Conservation (phyloP, 352 stramenopile species). For the Phytophthora hibernalis region DNA sequence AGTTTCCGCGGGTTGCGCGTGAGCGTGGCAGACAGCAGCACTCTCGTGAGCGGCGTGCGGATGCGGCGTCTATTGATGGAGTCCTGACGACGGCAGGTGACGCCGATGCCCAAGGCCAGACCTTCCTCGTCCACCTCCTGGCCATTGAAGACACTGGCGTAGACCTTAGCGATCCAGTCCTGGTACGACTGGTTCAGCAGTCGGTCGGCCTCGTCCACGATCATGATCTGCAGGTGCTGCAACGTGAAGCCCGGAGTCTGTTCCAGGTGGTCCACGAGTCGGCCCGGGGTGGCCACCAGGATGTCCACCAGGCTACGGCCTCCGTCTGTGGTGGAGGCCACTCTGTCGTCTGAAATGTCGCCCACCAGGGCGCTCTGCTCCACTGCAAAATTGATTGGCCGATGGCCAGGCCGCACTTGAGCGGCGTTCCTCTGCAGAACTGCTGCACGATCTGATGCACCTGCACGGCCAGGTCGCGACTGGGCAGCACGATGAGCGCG, state of each 20-base stretch:
- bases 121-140: slow-evolving; percentile 56
- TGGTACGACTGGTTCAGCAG: slow-evolving; percentile 98
- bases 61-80: slow-evolving; percentile 84
- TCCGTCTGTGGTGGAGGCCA: slow-evolving; percentile 44
- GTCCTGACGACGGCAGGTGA: slow-evolving; percentile 77
- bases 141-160: slow-evolving; percentile 81
- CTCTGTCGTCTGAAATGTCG: slow-evolving; percentile 16
- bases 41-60: slow-evolving; percentile 91
- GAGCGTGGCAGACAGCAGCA: slow-evolving; percentile 98
- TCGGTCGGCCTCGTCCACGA: slow-evolving; percentile 98
- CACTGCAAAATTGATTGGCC: slow-evolving; percentile 90
- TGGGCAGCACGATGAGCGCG: slow-evolving; percentile 96
- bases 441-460: slow-evolving; percentile 79
- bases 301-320: slow-evolving; percentile 94
- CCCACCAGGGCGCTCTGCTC: slow-evolving; percentile 84
- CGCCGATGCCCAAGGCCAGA: slow-evolving; percentile 24
- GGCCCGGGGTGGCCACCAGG: slow-evolving; percentile 96
- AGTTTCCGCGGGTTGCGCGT: slow-evolving; percentile 97
- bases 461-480: slow-evolving; percentile 95
- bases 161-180: slow-evolving; percentile 96
- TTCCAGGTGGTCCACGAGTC: slow-evolving; percentile 97
- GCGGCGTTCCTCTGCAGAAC: slow-evolving; percentile 72
- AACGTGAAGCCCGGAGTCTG: slow-evolving; percentile 97
- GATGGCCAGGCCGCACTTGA: slow-evolving; percentile 92
- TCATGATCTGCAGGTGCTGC: slow-evolving; percentile 96